Percentiles rank a stretch among this genome's conserved stretches.
Evolutionary conservation across 495 filamentous ascomycete genomes (phyloP).

Genomic region (Daldinia childiae): DNA sequence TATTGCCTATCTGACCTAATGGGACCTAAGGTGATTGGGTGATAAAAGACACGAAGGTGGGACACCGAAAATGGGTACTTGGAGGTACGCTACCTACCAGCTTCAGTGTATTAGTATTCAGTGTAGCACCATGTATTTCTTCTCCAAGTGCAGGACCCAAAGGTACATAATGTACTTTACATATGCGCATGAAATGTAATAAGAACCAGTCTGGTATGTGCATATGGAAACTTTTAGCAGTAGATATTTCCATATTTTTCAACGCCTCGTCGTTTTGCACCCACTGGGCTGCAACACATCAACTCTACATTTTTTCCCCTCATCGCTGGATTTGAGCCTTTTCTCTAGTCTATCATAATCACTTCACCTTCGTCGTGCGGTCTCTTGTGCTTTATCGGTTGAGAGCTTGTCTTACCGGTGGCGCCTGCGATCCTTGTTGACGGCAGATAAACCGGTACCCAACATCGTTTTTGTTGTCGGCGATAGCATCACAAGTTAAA

Average conservation of each 20-base stretch:
- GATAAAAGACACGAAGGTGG: slow-evolving; percentile 10
- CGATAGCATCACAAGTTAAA: slow-evolving; percentile 15
- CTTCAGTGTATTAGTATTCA: slow-evolving; percentile 1
- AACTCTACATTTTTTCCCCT: slow-evolving; percentile 16
- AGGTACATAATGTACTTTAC: slow-evolving; percentile 7
- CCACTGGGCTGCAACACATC: slow-evolving; percentile 35
- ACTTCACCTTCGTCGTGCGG: background rate
- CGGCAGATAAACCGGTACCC: slow-evolving; percentile 13
- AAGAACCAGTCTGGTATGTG: slow-evolving; percentile 32
- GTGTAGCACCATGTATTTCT: background rate
- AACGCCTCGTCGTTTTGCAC: slow-evolving; percentile 32
- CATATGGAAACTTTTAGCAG: slow-evolving; percentile 24
- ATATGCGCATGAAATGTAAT: slow-evolving; percentile 38
- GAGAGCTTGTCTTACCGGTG: slow-evolving; percentile 22
- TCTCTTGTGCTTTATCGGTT: slow-evolving; percentile 9
- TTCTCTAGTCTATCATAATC: background rate
- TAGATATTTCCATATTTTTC: slow-evolving; percentile 40
- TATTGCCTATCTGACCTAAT: slow-evolving; percentile 26
- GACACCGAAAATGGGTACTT: slow-evolving; percentile 6
- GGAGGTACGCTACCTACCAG: background rate
- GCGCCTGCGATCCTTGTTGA: slow-evolving; percentile 27
- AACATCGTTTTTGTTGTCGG: slow-evolving; percentile 18
- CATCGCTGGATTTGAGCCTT: slow-evolving; percentile 16
- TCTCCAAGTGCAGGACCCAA: background rate
- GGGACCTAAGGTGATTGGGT: slow-evolving; percentile 27